Conservation (phyloP, 805 yeast genomes). For the Lipomyces yamanashiensis region DNA sequence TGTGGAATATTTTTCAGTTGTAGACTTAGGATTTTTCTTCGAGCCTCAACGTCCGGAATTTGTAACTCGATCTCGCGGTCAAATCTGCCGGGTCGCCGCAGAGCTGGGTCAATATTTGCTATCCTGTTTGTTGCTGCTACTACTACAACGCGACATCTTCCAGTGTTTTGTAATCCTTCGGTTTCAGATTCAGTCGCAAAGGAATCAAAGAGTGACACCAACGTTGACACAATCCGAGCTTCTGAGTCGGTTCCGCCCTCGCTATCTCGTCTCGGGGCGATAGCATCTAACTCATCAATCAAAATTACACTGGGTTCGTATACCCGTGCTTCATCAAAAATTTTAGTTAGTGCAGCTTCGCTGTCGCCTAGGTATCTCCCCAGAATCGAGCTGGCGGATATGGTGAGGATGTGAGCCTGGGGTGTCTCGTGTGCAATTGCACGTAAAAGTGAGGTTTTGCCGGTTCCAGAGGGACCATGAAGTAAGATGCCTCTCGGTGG, state of each 20-base stretch:
- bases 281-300: constrained; percentile 91
- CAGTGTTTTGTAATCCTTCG: constrained; percentile 42
- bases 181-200: constrained; percentile 43
- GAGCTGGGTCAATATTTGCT: constrained; percentile 67
- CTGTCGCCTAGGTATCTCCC: constrained; percentile 95
- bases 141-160: constrained; percentile 65
- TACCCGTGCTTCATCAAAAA: constrained; percentile 80
- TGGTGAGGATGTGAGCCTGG: constrained; percentile 76
- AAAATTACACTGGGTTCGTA: constrained; percentile 88
- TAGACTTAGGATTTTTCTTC: constrained; percentile 70
- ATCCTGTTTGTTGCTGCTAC: constrained; percentile 78
- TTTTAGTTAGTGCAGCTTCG: constrained; percentile 77
- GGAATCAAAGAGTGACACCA: constrained; percentile 75
- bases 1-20: constrained; percentile 65
- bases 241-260: constrained; percentile 82
- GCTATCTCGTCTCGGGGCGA: constrained; percentile 80
- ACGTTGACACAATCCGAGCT: constrained; percentile 84
- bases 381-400: constrained; percentile 89
- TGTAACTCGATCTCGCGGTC: constrained; percentile 90
- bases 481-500: constrained; percentile 94
- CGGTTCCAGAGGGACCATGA: constrained; percentile 98
- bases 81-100: constrained; percentile 85
- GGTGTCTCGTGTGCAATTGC: constrained; percentile 76
- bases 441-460: constrained; percentile 85
- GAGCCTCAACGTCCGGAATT: constrained; percentile 83